phyloP scores from a whole-genome alignment of 129 eudicot genomes.

The Oenanthe sinensis region DNA sequence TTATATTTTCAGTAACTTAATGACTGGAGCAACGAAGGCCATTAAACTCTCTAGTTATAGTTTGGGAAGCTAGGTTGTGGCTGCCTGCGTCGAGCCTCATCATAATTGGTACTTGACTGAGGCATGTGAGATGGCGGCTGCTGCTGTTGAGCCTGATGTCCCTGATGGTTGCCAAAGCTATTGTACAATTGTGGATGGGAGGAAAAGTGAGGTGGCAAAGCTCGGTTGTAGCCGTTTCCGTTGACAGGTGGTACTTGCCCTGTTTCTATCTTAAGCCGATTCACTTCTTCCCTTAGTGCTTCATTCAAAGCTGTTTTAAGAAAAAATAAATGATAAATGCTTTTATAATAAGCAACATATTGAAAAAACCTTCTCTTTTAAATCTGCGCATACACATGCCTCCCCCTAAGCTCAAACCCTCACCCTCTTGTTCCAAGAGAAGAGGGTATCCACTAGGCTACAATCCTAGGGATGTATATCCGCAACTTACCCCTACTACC shows the following conservation, averaged over 20 bases:
- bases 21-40: not conserved
- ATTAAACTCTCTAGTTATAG: slow-evolving; percentile 32
- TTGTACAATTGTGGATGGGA: slow-evolving; percentile 26
- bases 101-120: slow-evolving; percentile 22
- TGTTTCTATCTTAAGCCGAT: slow-evolving; percentile 67
- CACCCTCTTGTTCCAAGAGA: not conserved
- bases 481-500: not conserved
- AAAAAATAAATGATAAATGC: not conserved
- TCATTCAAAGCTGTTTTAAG: slow-evolving; percentile 64
- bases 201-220: slow-evolving; percentile 40
- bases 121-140: slow-evolving; percentile 38
- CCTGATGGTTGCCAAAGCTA: slow-evolving; percentile 28
- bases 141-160: slow-evolving; percentile 31
- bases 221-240: slow-evolving; percentile 41
- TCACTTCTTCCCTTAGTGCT: slow-evolving; percentile 74
- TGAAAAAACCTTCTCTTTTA: not conserved
- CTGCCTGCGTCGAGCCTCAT: slow-evolving; percentile 20
- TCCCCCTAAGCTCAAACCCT: not conserved
- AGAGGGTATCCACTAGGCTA: not conserved
- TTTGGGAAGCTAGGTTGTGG: slow-evolving; percentile 54
- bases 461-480: not conserved
- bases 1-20: not conserved
- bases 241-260: slow-evolving; percentile 57
- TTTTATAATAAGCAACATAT: not conserved
- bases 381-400: not conserved